These are phyloP conservation scores for Orbilia oligospora DNA, from an alignment of 2,329 filamentous ascomycete genomes.

Conservation along the genomic window DNA sequence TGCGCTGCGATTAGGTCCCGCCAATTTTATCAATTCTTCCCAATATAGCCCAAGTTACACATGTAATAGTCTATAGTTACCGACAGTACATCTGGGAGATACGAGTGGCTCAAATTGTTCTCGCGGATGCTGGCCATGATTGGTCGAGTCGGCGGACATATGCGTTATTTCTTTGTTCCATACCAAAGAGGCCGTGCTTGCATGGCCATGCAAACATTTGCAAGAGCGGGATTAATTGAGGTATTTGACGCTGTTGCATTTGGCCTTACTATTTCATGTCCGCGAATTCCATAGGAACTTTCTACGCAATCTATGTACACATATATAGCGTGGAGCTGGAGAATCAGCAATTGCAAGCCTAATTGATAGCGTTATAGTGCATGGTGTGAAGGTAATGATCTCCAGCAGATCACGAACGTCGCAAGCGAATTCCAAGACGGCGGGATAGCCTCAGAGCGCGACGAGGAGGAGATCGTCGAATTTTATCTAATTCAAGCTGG, in stretches of 20 bases:
- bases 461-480: background rate
- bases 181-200: too few species aligned
- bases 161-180: too few species aligned
- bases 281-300: background rate
- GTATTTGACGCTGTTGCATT: slow-evolving; percentile 29
- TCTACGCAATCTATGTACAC: background rate
- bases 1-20: background rate
- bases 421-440: slow-evolving; percentile 36
- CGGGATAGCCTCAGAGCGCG: background rate
- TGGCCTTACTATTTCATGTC: background rate
- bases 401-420: slow-evolving; percentile 18
- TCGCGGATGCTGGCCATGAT: too few species aligned
- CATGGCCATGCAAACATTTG: background rate
- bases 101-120: background rate
- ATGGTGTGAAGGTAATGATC: too few species aligned
- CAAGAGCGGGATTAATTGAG: slow-evolving; percentile 38
- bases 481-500: slow-evolving; percentile 4
- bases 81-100: background rate
- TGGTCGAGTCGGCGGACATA: background rate
- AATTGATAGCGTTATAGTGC: too few species aligned
- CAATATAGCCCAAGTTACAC: too few species aligned
- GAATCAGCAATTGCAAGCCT: too few species aligned
- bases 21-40: too few species aligned
- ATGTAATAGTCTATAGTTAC: too few species aligned
- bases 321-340: background rate